Base-by-base conservation (phyloP, 1,284 basidiomycete genomes). In the Wolfiporia cocos region DNA sequence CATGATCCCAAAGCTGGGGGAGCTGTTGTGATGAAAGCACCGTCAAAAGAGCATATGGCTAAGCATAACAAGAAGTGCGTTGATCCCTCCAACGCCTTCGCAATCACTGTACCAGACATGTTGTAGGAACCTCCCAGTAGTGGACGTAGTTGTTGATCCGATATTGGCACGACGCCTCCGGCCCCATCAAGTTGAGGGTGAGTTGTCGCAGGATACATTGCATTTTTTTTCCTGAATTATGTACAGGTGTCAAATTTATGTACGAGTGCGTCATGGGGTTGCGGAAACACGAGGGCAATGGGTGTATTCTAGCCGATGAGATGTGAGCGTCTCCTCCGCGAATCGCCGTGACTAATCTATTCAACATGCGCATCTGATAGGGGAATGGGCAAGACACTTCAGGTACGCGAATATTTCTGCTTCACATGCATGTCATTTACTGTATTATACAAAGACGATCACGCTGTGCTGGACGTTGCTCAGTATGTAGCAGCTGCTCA, bases 201-300 rank as follows among this genome's bases (percentile, higher is more conserved):
- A 20, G 19, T 42, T 17, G 22, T 34, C 19, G 22, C 24, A 21
- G 14, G 1, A 15, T 37, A 14, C 22, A 15, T 10, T 12, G 12
- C 17, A 18, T 32, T 15, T 21, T 33, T n/a, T 19, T 41, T 41
- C 19, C 1, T n/a, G 33, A 14, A 28, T 31, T 17, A 24, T 33
- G 34, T 40, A n/a, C 26, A 86, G 85, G 87, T 32, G 74, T 89
- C 29, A 75, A 82, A 59, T 99, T 99, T 62, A 72, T 99, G 70
- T 99, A 99, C 61, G 91, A 95, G 60, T 90, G 87, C 51, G 88
- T 95, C 17, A 97, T 97, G 91, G 94, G 94, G 6, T 71, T 98
- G 61, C 76, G 88, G 23, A 87, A 84, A 53, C 85, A 90, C 47
- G 89, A 93, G 60, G 85, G 86, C 5, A 76, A 91, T 52, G 96